Evolutionary conservation across 2,329 filamentous ascomycete species (phyloP).

Genomic region (Paecilomyces fulvus): DNA sequence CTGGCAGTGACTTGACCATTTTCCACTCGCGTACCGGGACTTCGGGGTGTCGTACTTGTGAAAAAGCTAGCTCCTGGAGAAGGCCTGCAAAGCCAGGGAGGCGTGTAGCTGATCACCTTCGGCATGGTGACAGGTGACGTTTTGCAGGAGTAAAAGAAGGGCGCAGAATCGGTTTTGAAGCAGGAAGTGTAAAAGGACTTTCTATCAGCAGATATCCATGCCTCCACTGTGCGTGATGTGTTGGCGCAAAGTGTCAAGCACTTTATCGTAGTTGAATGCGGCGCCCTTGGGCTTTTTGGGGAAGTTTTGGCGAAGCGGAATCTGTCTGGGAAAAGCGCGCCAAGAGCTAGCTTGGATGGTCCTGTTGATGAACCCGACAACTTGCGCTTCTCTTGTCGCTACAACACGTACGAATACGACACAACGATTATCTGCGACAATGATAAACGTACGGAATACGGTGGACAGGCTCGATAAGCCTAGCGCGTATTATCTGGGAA

Average conservation of each 20-base stretch:
- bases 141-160: constrained; percentile 6
- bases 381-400: not conserved
- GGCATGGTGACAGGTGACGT: constrained; percentile 55
- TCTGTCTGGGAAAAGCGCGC: constrained; percentile 3
- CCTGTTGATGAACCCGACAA: constrained; percentile 4
- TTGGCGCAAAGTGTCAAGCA: not conserved
- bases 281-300: not conserved
- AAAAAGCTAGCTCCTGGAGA: constrained; percentile 75
- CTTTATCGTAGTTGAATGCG: not conserved
- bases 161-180: not conserved
- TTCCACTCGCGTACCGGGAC: constrained; percentile 17
- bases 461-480: constrained; percentile 89
- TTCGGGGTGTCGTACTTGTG: constrained; percentile 42
- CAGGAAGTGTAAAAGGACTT: not conserved
- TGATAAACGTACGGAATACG: constrained; percentile 43
- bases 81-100: constrained; percentile 74
- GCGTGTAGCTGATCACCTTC: constrained; percentile 75
- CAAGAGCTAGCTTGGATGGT: constrained; percentile 12
- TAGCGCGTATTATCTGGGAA: constrained; percentile 83
- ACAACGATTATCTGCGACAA: constrained; percentile 5
- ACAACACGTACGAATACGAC: not conserved
- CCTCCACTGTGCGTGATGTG: not conserved
- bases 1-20: constrained; percentile 11
- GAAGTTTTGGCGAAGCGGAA: not conserved
- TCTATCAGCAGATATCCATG: not conserved